Conservation (phyloP, 805 yeast species). For the Ogataea degrootiae region DNA sequence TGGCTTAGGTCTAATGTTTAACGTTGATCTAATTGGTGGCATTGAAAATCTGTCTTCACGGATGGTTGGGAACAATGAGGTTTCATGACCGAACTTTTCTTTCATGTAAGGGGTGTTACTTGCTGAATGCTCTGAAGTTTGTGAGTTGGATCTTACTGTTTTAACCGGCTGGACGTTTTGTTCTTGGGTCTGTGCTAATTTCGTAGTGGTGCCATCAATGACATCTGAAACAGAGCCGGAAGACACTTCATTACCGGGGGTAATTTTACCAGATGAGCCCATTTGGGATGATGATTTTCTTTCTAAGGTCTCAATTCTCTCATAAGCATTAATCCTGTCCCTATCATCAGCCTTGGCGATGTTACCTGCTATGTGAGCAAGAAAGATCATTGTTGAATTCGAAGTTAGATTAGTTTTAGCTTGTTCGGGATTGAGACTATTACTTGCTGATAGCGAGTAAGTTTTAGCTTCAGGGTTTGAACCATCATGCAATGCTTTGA, state of each 20-base stretch:
- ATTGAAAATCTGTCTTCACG: constrained; percentile 30
- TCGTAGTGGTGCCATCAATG: too few relatives aligned
- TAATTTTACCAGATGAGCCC: background rate
- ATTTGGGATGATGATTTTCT: constrained; percentile 5
- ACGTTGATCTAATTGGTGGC: constrained; percentile 40
- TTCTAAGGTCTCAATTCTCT: constrained; percentile 45
- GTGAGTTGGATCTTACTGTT: background rate
- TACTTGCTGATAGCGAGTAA: constrained; percentile 2
- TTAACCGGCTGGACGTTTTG: too few relatives aligned
- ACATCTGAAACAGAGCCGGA: too few relatives aligned
- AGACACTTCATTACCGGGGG: constrained; percentile 8
- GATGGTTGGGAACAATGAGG: constrained; percentile 20
- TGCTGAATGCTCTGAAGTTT: background rate
- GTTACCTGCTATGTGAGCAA: constrained; percentile 77
- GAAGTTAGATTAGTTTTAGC: constrained; percentile 9
- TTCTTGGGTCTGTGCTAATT: too few relatives aligned
- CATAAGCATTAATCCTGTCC: constrained; percentile 52
- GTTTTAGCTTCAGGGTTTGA: constrained; percentile 2
- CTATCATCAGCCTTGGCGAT: constrained; percentile 65
- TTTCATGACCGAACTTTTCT: constrained; percentile 28
- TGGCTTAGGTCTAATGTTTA: constrained; percentile 42
- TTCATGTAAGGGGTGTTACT: constrained; percentile 7
- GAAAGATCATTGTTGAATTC: constrained; percentile 56
- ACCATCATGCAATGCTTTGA: background rate
- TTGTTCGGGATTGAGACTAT: constrained; percentile 5